phyloP scores from a whole-genome alignment of 805 yeast genomes.

The Pichia paraexigua region DNA sequence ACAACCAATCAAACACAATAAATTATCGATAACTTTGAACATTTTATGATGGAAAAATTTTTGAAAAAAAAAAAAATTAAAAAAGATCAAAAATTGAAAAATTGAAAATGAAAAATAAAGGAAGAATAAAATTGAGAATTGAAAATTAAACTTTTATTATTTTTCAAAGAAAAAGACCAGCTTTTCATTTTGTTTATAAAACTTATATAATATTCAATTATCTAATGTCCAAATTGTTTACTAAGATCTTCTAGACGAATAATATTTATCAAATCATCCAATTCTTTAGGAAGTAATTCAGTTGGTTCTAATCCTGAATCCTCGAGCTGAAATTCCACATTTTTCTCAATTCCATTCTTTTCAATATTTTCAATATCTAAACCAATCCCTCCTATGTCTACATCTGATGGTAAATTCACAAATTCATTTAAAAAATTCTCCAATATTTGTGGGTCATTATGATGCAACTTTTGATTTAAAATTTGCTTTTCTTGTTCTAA shows the following conservation, averaged over 20 bases:
- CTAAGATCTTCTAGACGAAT: not conserved
- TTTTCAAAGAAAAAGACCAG: not conserved
- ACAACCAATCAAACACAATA: not conserved
- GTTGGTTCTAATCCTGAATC: not conserved
- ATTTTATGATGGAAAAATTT: not conserved
- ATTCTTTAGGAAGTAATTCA: not conserved
- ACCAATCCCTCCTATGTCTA: not conserved
- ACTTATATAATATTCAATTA: not conserved
- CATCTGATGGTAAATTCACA: not conserved
- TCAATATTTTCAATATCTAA: not conserved
- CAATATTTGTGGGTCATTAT: not conserved
- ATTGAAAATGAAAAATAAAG: not conserved
- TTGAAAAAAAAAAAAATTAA: not conserved
- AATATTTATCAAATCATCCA: conserved; percentile 2
- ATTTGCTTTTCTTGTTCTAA: conserved; percentile 4
- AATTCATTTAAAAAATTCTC: not conserved
- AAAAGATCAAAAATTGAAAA: not conserved
- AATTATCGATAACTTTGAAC: not conserved
- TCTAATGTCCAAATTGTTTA: not conserved
- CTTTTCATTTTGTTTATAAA: not conserved
- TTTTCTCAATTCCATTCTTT: not conserved
- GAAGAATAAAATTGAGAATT: no score
- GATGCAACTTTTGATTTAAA: conserved; percentile 1
- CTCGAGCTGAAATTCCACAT: not conserved
- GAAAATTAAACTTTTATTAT: no score